Percentiles rank a stretch among this genome's conserved stretches.
phyloP scores from a whole-genome alignment of 345 rosid species.

The Turritis glabra region DNA sequence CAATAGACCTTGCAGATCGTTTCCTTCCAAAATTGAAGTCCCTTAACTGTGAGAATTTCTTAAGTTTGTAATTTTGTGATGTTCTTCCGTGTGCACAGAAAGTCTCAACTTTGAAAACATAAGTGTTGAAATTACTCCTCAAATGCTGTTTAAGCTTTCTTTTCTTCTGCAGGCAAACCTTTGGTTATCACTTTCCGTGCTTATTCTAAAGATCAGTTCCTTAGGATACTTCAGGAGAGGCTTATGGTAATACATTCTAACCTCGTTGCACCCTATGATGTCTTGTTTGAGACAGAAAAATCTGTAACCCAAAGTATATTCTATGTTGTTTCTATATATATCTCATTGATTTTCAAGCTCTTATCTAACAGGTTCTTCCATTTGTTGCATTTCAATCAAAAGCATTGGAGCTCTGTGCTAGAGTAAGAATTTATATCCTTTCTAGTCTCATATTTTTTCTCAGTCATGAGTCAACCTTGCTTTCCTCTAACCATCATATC shows the following conservation, averaged over 20 bases:
- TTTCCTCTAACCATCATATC: not conserved
- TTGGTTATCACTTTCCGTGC: slow-evolving; percentile 69
- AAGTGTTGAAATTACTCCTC: not conserved
- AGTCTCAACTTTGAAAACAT: not conserved
- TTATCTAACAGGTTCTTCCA: slow-evolving; percentile 56
- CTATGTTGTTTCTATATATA: not conserved
- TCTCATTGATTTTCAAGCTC: not conserved
- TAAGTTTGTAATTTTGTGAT: not conserved
- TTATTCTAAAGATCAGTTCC: slow-evolving; percentile 75
- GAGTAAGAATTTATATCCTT: slow-evolving; percentile 54
- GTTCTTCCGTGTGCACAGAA: not conserved
- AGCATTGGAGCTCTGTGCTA: slow-evolving; percentile 91
- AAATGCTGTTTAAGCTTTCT: not conserved
- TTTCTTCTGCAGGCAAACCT: slow-evolving; percentile 64
- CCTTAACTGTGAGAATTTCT: slow-evolving; percentile 55
- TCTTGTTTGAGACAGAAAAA: not conserved
- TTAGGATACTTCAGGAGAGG: slow-evolving; percentile 75
- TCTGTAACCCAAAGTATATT: not conserved
- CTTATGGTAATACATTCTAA: slow-evolving; percentile 52
- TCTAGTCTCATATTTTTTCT: not conserved
- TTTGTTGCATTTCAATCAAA: slow-evolving; percentile 63
- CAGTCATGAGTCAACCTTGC: not conserved
- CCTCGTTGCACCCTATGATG: not conserved
- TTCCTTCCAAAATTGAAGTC: slow-evolving; percentile 82
- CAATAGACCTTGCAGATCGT: slow-evolving; percentile 82